A percentile compares a stretch with the other conserved stretches of the same genome.
Conservation (phyloP, 2,329 filamentous ascomycete genomes). For the Phyllosticta citriasiana region DNA sequence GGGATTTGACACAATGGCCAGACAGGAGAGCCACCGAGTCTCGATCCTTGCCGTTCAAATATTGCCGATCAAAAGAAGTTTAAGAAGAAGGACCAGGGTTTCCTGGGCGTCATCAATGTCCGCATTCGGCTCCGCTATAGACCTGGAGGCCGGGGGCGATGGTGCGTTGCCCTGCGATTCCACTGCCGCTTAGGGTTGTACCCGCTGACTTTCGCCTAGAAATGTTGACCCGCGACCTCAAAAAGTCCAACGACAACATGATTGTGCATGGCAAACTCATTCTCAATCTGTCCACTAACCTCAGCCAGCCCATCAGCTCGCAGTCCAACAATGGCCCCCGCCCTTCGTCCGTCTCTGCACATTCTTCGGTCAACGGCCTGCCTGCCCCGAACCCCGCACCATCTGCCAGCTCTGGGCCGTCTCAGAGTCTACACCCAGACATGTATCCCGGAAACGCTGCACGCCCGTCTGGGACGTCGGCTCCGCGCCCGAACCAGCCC, state of each 20-base stretch:
- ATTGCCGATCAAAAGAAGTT: slow-evolving; percentile 99
- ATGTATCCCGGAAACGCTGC: slow-evolving; percentile 24
- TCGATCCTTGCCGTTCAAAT: slow-evolving; percentile 97
- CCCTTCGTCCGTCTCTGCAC: slow-evolving; percentile 17
- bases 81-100: slow-evolving; percentile 99
- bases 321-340: slow-evolving; percentile 6
- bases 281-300: slow-evolving; percentile 88
- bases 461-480: slow-evolving; percentile 16
- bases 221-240: slow-evolving; percentile 94
- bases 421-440: slow-evolving; percentile 28
- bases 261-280: slow-evolving; percentile 97
- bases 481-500: slow-evolving; percentile 22
- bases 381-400: slow-evolving; percentile 14
- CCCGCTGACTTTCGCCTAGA: slow-evolving; percentile 41
- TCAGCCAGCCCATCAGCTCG: slow-evolving; percentile 52
- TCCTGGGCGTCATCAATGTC: slow-evolving; percentile 95
- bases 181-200: not conserved
- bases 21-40: slow-evolving; percentile 79
- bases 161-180: slow-evolving; percentile 47
- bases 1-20: slow-evolving; percentile 18
- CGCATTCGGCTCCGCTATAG: slow-evolving; percentile 92
- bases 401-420: slow-evolving; percentile 11
- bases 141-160: slow-evolving; percentile 79
- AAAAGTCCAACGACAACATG: slow-evolving; percentile 96
- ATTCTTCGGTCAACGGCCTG: slow-evolving; percentile 30